Evolutionary conservation across 2,329 filamentous ascomycete genomes (phyloP).

Genomic region (Diplodia seriata): DNA sequence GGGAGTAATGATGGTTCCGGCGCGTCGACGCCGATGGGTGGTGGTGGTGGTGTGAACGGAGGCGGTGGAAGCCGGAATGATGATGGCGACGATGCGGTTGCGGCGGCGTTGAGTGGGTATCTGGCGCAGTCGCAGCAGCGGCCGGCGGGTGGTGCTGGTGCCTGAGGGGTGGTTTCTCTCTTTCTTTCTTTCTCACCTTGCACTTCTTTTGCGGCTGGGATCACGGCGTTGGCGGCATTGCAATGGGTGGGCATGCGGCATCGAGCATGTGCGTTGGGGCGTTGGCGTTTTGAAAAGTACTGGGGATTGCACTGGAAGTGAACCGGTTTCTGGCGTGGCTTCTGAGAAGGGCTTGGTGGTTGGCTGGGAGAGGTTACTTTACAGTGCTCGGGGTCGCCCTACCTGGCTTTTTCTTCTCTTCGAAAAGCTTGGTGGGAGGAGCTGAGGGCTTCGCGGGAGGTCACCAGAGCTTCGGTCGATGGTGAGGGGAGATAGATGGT

Average conservation of each 20-base stretch:
- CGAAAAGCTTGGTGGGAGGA: too few species aligned
- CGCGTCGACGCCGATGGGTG: neutral
- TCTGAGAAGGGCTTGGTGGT: too few species aligned
- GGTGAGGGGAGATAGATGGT: neutral
- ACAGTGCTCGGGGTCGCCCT: neutral
- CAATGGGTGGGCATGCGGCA: neutral
- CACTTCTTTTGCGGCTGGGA: neutral
- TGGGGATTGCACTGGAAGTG: neutral
- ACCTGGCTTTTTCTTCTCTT: neutral
- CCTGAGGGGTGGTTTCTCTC: neutral
- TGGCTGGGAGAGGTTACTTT: neutral
- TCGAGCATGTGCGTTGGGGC: neutral
- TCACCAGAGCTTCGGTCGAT: neutral
- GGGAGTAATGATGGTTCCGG: neutral
- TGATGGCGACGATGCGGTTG: conserved; percentile 2
- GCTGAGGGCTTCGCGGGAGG: too few species aligned
- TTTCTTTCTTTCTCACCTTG: neutral
- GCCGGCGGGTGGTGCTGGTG: neutral
- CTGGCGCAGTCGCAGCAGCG: neutral
- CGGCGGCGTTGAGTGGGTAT: conserved; percentile 15
- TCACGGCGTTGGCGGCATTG: neutral
- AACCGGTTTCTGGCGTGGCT: too few species aligned
- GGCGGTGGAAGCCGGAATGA: neutral
- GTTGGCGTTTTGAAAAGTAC: neutral
- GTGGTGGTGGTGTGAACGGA: neutral